Conservation (phyloP, 352 stramenopile species). For the Globisporangium spiculum region DNA sequence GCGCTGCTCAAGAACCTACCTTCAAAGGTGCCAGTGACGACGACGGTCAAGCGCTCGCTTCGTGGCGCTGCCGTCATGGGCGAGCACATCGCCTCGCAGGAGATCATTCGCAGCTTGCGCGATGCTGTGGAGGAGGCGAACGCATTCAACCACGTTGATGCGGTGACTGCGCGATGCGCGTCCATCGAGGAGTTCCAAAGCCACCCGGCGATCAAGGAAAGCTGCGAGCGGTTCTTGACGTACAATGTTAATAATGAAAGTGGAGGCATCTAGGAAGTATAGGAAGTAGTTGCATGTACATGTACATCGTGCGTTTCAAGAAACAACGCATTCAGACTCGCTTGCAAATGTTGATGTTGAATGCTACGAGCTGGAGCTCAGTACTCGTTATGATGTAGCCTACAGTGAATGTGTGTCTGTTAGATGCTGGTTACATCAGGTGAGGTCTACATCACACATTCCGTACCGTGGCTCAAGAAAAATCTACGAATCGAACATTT, state of each 20-base stretch:
- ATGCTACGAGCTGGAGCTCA: too few relatives aligned
- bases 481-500: too few relatives aligned
- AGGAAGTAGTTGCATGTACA: not conserved
- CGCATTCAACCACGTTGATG: constrained; percentile 12
- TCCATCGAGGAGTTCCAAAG: not conserved
- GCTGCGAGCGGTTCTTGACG: not conserved
- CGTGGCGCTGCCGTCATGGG: constrained; percentile 1
- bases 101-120: constrained; percentile 1
- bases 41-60: constrained; percentile 1
- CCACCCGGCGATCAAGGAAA: not conserved
- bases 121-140: constrained; percentile 8
- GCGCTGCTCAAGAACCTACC: constrained; percentile 14
- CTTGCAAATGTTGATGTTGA: too few relatives aligned
- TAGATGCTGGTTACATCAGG: too few relatives aligned
- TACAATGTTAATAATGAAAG: not conserved
- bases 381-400: too few relatives aligned
- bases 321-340: not conserved
- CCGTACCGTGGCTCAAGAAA: too few relatives aligned
- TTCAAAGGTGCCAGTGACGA: not conserved
- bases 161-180: constrained; percentile 1
- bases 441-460: too few relatives aligned
- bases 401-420: too few relatives aligned
- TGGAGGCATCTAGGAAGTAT: not conserved
- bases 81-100: constrained; percentile 2
- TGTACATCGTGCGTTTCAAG: not conserved